Base-by-base conservation (phyloP, 192 early-diverging fungal genomes). In the Podila clonocystis region DNA sequence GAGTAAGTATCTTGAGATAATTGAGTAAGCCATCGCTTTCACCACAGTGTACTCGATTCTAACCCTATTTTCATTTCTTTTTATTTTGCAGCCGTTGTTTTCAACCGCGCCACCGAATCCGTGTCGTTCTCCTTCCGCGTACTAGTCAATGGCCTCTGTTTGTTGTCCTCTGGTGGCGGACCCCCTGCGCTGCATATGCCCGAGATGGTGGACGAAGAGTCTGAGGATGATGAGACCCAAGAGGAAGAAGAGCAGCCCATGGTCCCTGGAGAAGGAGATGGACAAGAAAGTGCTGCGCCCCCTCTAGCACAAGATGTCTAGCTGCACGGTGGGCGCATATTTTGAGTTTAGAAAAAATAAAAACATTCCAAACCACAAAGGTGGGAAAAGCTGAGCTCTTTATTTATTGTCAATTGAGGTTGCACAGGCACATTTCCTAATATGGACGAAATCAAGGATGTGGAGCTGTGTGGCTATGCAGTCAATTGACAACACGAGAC, bases 111-210 rank as follows among this genome's bases (percentile, higher is more conserved):
- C 0, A n/a, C 41, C 4, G 60, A 72, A 30, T 67, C 76, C 15
- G 67, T 79, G 15, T 72, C 76, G 1, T 79, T 79, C 49, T 58
- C 76, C 0, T 79, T 79, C 29, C 59, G 76, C 13, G 70, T 79
- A 0, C 45, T 79, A 20, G 76, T 79, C 33, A 79, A 79, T 67
- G 76, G 76, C 3, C 26, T 79, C 15, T 79, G 76, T 45, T 31
- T 79, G 29, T 22, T 79, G 9, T 72, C 76, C 6, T 72, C 76
- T 31, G 76, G 76, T 24, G 76, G 76, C n/a, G 76, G 76, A 13
- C 76, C 76, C 0, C 76, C 76, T 33, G 76, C 76, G 4, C 30
- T 79, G 36, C 76, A 79, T 11, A 79, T 79, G 76, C 76, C 76
- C 4, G 76, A 79, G 41, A 72, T 79, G 65, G 65, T 65, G 31